Conservation (phyloP, 345 rosid species). For the Citrus glauca region DNA sequence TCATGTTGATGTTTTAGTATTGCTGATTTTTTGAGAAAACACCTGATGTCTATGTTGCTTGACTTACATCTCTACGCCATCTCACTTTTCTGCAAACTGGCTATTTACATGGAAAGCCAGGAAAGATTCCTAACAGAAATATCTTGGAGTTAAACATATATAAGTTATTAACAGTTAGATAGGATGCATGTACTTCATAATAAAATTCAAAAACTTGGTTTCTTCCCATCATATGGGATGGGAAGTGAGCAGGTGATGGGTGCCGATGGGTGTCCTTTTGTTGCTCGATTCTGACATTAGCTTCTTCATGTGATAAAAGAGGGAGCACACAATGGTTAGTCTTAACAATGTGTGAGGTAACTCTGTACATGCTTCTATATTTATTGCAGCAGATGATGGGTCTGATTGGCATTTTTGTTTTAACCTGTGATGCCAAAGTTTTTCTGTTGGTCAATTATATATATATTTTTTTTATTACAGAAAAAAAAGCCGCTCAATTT, state of each 20-base stretch:
- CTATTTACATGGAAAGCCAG: conserved; percentile 10
- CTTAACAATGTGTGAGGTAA: conserved; percentile 95
- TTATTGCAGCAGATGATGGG: conserved; percentile 36
- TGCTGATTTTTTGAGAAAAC: conserved; percentile 8
- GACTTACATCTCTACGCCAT: background rate
- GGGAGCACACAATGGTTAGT: conserved; percentile 74
- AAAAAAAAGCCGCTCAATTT: conserved; percentile 76
- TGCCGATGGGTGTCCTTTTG: conserved; percentile 68
- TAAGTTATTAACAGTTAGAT: conserved; percentile 21
- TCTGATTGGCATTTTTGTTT: conserved; percentile 26
- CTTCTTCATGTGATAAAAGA: conserved; percentile 92
- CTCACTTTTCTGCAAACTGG: conserved; percentile 5
- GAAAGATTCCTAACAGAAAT: conserved; percentile 6
- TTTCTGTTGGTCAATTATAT: conserved; percentile 40
- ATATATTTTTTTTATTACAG: conserved; percentile 42
- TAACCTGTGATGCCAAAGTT: conserved; percentile 21
- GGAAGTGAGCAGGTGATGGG: conserved; percentile 80
- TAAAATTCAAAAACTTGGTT: conserved; percentile 37
- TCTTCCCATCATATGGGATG: conserved; percentile 49
- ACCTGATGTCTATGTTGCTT: conserved; percentile 9
- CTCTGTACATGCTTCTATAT: conserved; percentile 63
- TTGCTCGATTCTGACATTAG: conserved; percentile 79
- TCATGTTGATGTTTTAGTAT: conserved; percentile 8
- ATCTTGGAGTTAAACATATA: conserved; percentile 17
- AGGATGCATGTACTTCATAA: conserved; percentile 33